Evolutionary conservation across 176 grass and related monocot species (phyloP), one percentile per base, ranked within the genome.

Genomic region (Elymus sibiricus): DNA sequence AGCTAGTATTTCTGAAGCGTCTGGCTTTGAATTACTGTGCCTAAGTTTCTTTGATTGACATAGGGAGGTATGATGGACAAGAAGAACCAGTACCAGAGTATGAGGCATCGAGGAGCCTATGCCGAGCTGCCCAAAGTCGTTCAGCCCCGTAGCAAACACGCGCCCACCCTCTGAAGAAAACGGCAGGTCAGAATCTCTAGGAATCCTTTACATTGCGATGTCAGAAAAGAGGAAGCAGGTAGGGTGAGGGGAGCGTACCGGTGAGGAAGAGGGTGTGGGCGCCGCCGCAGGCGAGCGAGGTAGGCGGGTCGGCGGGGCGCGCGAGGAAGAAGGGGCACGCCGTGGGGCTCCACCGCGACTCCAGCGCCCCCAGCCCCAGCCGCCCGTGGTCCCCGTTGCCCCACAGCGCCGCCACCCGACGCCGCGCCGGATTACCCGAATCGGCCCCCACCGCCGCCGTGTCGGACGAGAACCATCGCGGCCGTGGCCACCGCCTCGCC

Each of bases 221-320:
- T 19, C 47, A 53, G 49, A 2, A 53, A 53, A 0, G 16, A 53
- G 6, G 49, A 53, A 70, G 9, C 9, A 19, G 12, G 70, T 3
- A 32, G 17, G 37, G 63, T 29, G 14, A 58, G 53, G 21, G 53
- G 53, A 58, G 9, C 56, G 46, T 89, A 90, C 95, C 62, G 60
- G 95, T 91, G 40, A 98, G 92, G 81, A 98, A 98, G 80, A 98
- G 91, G 47, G 95, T 98, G 85, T 95, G 95, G 1, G 95, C 95
- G 46, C 95, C 95, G 26, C 93, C 93, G 78, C 95, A 98, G 49
- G 91, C 79, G 58, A 98, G 89, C 76, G 90, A 92, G 24, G 81
- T 38, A 1, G 89, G 95, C 27, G 86, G 90, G 79, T 98, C 93
- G 8, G 14, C 84, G 25, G 39, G 22, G 71, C 82, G 60, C 39